phyloP scores from a whole-genome alignment of 257 asterid species.

The Solanum neorickii region DNA sequence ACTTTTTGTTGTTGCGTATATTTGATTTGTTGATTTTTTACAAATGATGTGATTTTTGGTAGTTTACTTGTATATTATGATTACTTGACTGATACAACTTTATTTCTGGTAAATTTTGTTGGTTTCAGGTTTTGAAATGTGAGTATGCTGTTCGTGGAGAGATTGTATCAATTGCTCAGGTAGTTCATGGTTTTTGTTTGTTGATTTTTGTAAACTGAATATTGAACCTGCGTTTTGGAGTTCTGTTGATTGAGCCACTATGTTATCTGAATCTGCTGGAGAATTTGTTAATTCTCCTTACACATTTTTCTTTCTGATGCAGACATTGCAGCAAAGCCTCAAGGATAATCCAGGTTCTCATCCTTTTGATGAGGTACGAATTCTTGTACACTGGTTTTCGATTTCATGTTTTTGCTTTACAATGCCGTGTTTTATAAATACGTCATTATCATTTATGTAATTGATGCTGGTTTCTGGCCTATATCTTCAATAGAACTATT shows the following conservation, averaged over 20 bases:
- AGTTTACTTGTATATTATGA: not conserved
- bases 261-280: not conserved
- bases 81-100: not conserved
- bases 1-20: not conserved
- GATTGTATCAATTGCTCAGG: slow-evolving; percentile 90
- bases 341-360: slow-evolving; percentile 34
- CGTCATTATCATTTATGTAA: not conserved
- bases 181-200: slow-evolving; percentile 3
- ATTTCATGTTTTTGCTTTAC: not conserved
- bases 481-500: not conserved
- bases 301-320: slow-evolving; percentile 6
- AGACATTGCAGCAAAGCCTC: slow-evolving; percentile 43
- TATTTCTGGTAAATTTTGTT: not conserved
- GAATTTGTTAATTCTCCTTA: not conserved
- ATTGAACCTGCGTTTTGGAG: not conserved
- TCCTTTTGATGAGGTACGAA: slow-evolving; percentile 50
- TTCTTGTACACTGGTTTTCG: not conserved
- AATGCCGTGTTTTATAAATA: not conserved
- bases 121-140: slow-evolving; percentile 68
- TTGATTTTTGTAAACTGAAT: not conserved
- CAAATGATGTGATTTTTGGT: not conserved
- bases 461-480: not conserved
- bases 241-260: not conserved
- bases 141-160: slow-evolving; percentile 99
- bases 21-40: not conserved